Conservation (phyloP, 148 eudicot genomes). For the Dysphania ambrosioides region DNA sequence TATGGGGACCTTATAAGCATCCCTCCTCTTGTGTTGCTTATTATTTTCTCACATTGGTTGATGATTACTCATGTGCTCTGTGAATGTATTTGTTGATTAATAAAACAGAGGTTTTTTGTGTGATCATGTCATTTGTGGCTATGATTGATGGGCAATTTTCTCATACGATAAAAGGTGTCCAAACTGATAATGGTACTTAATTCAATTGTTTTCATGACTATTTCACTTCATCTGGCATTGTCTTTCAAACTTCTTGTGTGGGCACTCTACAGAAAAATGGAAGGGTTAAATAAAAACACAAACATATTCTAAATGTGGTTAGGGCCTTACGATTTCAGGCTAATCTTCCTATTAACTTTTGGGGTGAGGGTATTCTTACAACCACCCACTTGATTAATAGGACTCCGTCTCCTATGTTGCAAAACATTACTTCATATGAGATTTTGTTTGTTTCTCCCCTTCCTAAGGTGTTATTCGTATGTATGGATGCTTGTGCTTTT, state of each 20-base stretch:
- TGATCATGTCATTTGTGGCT: not conserved
- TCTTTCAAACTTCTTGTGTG: not conserved
- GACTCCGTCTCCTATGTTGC: not conserved
- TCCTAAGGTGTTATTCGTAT: not conserved
- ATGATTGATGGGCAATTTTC: not conserved
- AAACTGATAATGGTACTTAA: not conserved
- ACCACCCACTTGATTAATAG: not conserved
- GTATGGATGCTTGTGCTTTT: not conserved
- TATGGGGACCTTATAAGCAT: not conserved
- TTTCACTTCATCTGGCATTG: not conserved
- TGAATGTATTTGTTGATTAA: not conserved
- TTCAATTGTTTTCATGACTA: not conserved
- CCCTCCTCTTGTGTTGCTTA: not conserved
- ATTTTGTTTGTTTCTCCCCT: not conserved
- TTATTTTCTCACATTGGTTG: not conserved
- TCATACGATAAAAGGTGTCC: not conserved
- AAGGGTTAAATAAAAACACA: not conserved
- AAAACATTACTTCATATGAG: not conserved
- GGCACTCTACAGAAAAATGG: not conserved
- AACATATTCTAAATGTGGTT: not conserved
- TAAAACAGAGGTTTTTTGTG: not conserved
- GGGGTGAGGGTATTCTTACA: not conserved
- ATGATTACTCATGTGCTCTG: not conserved
- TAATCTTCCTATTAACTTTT: not conserved
- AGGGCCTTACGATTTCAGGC: not conserved